phyloP scores from a whole-genome alignment of 2,329 filamentous ascomycete species.

The Aureobasidium sp. region DNA sequence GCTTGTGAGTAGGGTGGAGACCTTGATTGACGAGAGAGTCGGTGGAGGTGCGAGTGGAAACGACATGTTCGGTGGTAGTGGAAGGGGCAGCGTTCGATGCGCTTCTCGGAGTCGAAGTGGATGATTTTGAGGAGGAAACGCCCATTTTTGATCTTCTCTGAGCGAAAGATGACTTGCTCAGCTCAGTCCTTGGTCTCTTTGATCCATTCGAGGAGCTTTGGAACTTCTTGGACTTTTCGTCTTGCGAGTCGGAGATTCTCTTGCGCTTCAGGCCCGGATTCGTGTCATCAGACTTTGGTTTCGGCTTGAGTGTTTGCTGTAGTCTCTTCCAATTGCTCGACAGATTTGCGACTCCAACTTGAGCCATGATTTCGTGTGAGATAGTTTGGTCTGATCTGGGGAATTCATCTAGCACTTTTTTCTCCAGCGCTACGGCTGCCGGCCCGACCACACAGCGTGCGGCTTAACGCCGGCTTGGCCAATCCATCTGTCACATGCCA shows the following conservation, averaged over 20 bases:
- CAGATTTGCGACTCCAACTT: conserved; percentile 28
- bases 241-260: conserved; percentile 20
- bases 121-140: conserved; percentile 25
- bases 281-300: conserved; percentile 17
- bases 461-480: background rate
- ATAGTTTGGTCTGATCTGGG: background rate
- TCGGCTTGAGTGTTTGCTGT: conserved; percentile 49
- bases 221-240: conserved; percentile 16
- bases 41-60: conserved; percentile 49
- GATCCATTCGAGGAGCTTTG: conserved; percentile 15
- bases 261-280: conserved; percentile 30
- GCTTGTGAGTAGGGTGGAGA: conserved; percentile 48
- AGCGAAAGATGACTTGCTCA: conserved; percentile 21
- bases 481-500: conserved; percentile 5
- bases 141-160: conserved; percentile 45
- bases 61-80: conserved; percentile 55
- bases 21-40: conserved; percentile 39
- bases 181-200: conserved; percentile 16
- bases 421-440: background rate
- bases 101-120: conserved; percentile 43
- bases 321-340: conserved; percentile 71
- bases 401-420: background rate
- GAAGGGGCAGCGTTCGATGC: conserved; percentile 54
- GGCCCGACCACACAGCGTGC: background rate
- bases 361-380: background rate